These are phyloP conservation scores for Dictyostelium intermedium DNA, from an alignment of 78 protist species.

Conservation along the genomic window DNA sequence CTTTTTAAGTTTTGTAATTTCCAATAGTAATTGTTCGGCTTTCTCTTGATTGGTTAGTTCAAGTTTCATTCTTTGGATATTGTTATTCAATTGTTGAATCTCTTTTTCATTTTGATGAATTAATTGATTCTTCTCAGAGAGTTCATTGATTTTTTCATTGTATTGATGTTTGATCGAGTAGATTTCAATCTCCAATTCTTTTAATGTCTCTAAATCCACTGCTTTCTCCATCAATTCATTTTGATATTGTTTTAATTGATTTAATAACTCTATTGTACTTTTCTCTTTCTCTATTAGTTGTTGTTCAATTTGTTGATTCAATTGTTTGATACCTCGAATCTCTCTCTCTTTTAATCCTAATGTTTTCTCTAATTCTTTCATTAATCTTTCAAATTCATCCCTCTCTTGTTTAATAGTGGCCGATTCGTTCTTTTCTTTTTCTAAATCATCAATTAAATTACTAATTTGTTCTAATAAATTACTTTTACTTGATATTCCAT, in stretches of 20 bases:
- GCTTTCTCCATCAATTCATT: neutral
- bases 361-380: neutral
- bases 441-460: slow-evolving; percentile 6
- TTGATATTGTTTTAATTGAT: neutral
- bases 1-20: neutral
- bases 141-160: neutral
- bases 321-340: neutral
- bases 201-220: neutral
- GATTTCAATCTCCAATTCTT: neutral
- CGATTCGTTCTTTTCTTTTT: slow-evolving; percentile 1
- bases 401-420: neutral
- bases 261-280: neutral
- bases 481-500: neutral
- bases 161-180: neutral
- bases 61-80: neutral
- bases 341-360: neutral
- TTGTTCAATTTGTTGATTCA: neutral
- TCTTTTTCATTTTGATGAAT: neutral
- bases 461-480: neutral
- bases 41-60: slow-evolving; percentile 31
- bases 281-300: neutral
- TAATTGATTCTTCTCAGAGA: neutral
- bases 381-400: neutral
- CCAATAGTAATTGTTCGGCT: neutral
- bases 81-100: neutral